Conservation (phyloP, 2,329 filamentous ascomycete species). For the Zymoseptoria ardabiliae region DNA sequence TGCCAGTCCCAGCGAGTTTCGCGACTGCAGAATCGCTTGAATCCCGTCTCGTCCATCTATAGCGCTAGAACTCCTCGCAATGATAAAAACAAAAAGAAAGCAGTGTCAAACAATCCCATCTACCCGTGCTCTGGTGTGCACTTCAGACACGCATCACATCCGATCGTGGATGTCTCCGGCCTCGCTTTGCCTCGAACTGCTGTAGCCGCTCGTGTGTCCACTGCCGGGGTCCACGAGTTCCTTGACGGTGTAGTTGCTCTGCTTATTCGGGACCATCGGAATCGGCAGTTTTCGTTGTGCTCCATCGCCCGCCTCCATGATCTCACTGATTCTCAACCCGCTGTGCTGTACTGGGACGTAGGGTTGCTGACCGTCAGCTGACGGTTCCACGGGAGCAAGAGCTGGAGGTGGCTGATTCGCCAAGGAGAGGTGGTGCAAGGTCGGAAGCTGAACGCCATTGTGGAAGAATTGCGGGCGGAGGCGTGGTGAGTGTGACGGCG, state of each 20-base stretch:
- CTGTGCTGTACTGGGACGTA: slow-evolving; percentile 51
- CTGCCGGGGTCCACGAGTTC: slow-evolving; percentile 69
- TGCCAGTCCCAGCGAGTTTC: slow-evolving; percentile 14
- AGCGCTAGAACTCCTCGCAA: slow-evolving; percentile 23
- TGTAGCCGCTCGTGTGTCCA: slow-evolving; percentile 58
- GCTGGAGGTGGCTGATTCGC: slow-evolving; percentile 52
- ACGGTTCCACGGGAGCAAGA: slow-evolving; percentile 63
- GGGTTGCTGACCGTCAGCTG: slow-evolving; percentile 52
- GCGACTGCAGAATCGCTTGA: slow-evolving; percentile 14
- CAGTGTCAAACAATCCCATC: slow-evolving; percentile 3
- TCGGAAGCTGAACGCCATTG: slow-evolving; percentile 73
- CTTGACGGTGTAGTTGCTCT: slow-evolving; percentile 48
- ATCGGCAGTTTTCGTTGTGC: slow-evolving; percentile 86
- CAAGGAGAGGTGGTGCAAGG: slow-evolving; percentile 66
- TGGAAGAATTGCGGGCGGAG: slow-evolving; percentile 66
- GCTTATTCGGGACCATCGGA: slow-evolving; percentile 61
- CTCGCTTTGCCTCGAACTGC: slow-evolving; percentile 26
- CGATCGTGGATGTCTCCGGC: slow-evolving; percentile 28
- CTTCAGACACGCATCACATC: slow-evolving; percentile 3
- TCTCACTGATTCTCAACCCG: slow-evolving; percentile 81
- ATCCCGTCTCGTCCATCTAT: slow-evolving; percentile 18
- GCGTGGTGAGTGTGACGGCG: slow-evolving; percentile 88
- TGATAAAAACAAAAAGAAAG: slow-evolving; percentile 5
- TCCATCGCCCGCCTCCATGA: slow-evolving; percentile 82
- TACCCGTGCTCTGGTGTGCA: background rate